Evolutionary conservation across 2,329 filamentous ascomycete species (phyloP).

Genomic region (Epichloe gansuensis): DNA sequence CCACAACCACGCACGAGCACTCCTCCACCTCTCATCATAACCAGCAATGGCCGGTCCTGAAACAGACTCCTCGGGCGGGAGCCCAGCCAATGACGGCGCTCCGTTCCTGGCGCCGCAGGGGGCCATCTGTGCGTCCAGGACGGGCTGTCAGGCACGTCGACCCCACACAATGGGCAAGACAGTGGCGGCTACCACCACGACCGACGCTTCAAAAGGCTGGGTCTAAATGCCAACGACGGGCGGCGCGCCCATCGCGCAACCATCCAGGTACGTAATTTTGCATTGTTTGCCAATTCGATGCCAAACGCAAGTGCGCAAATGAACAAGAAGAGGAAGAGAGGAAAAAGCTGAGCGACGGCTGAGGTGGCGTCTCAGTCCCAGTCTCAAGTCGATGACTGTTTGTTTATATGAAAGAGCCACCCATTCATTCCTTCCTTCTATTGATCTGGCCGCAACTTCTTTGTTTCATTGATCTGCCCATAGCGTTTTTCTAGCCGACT

Average conservation of each 20-base stretch:
- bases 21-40: background rate
- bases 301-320: background rate
- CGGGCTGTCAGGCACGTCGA: background rate
- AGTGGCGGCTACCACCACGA: slow-evolving; percentile 1
- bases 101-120: slow-evolving; percentile 2
- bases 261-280: slow-evolving; percentile 2
- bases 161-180: background rate
- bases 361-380: background rate
- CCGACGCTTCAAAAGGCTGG: background rate
- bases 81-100: slow-evolving; percentile 5
- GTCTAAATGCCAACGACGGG: slow-evolving; percentile 1
- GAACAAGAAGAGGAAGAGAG: too few relatives aligned
- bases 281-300: background rate
- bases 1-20: too few relatives aligned
- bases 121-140: background rate
- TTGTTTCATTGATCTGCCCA: background rate
- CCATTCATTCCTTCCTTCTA: slow-evolving; percentile 5
- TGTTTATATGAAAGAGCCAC: slow-evolving; percentile 1
- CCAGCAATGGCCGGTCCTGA: slow-evolving; percentile 1
- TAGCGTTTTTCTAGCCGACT: background rate
- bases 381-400: background rate
- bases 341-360: background rate
- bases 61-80: background rate
- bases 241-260: background rate
- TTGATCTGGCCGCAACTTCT: background rate